Evolutionary conservation across 164 flowering plant genomes (phyloP).

Genomic region (Sedum album): DNA sequence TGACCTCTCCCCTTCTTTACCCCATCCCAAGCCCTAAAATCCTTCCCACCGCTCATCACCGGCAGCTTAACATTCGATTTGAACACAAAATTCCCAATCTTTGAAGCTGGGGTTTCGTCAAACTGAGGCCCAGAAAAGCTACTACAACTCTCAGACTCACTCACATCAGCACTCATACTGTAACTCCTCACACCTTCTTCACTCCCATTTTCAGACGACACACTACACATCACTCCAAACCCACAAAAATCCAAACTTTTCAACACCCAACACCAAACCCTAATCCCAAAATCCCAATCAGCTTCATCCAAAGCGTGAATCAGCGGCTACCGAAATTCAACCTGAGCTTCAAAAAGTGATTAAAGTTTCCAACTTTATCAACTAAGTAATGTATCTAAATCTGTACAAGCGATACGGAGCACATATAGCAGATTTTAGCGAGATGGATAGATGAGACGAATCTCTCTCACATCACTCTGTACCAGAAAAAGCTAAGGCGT

Average conservation of each 20-base stretch:
- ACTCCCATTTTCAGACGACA: background rate
- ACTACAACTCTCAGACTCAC: background rate
- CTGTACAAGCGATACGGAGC: too few species aligned
- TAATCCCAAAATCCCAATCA: background rate
- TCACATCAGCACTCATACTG: too few species aligned
- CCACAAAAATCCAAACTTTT: background rate
- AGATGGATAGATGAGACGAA: too few species aligned
- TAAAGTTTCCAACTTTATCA: too few species aligned
- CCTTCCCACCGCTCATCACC: background rate
- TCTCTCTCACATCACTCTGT: too few species aligned
- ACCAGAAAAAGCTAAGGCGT: too few species aligned
- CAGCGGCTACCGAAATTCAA: background rate
- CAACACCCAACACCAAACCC: too few species aligned
- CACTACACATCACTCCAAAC: background rate
- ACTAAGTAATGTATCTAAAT: too few species aligned
- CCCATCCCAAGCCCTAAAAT: background rate
- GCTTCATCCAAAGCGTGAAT: background rate
- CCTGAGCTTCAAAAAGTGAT: too few species aligned
- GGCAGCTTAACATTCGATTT: too few species aligned
- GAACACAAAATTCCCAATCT: background rate
- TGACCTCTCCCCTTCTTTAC: background rate
- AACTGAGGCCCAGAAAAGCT: background rate
- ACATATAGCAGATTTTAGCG: too few species aligned
- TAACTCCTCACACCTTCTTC: conserved; percentile 2
- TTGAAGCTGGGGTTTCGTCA: too few species aligned